These are phyloP conservation scores for Neofusicoccum ribis DNA, from an alignment of 2,329 filamentous ascomycete species.

Conservation along the genomic window DNA sequence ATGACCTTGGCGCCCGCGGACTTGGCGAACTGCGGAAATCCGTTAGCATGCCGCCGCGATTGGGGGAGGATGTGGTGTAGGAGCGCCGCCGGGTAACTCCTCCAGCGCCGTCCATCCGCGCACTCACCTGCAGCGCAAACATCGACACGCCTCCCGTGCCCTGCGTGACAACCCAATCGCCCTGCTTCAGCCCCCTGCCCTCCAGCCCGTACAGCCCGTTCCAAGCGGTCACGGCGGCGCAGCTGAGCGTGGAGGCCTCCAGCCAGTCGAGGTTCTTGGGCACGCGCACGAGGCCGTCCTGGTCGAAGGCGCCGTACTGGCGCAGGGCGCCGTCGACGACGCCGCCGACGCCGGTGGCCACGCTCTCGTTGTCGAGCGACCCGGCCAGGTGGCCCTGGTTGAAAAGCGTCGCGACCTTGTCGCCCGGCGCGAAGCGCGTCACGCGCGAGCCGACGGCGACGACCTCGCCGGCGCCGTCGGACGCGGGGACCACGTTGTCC, in stretches of 20 bases:
- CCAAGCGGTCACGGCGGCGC: slow-evolving; percentile 50
- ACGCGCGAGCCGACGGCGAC: slow-evolving; percentile 58
- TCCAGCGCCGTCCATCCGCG: slow-evolving; percentile 25
- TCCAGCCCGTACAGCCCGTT: slow-evolving; percentile 55
- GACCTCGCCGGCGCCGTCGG: slow-evolving; percentile 56
- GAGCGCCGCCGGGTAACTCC: background rate
- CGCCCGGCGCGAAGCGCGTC: slow-evolving; percentile 56
- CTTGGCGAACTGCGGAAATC: slow-evolving; percentile 43
- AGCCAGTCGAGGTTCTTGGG: slow-evolving; percentile 57
- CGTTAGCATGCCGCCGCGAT: background rate
- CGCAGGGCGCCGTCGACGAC: slow-evolving; percentile 67
- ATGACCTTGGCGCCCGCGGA: slow-evolving; percentile 59
- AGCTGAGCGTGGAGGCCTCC: slow-evolving; percentile 50
- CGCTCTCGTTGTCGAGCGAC: slow-evolving; percentile 39
- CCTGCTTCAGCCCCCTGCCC: slow-evolving; percentile 37
- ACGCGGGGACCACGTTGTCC: slow-evolving; percentile 47
- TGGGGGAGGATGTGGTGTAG: background rate
- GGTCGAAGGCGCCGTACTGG: slow-evolving; percentile 66
- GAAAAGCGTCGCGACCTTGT: slow-evolving; percentile 65
- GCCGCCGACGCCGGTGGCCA: slow-evolving; percentile 65
- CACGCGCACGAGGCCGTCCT: slow-evolving; percentile 64
- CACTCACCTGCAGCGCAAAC: slow-evolving; percentile 60
- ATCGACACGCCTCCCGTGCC: slow-evolving; percentile 71
- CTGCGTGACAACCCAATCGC: slow-evolving; percentile 61
- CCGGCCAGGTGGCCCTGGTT: slow-evolving; percentile 58